phyloP scores from a whole-genome alignment of 1,139 yeast species.

The Pichia kudriavzevii region DNA sequence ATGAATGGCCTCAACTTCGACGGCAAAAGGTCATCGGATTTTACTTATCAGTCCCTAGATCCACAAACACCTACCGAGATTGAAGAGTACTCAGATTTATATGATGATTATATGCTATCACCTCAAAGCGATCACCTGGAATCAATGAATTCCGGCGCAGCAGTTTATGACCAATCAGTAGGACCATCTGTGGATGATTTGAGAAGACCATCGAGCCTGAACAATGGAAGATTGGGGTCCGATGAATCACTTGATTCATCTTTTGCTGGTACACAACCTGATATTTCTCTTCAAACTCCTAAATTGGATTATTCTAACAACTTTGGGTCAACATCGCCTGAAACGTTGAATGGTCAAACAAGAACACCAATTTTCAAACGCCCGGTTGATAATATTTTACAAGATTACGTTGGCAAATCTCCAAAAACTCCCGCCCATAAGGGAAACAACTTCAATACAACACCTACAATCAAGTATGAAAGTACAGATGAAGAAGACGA shows the following conservation, averaged over 20 bases:
- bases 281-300: slow-evolving; percentile 8
- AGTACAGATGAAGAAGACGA: background rate
- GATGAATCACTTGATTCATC: slow-evolving; percentile 14
- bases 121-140: slow-evolving; percentile 9
- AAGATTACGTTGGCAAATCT: no score
- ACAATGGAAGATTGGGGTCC: slow-evolving; percentile 5
- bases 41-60: slow-evolving; percentile 7
- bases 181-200: slow-evolving; percentile 7
- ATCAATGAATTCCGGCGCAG: slow-evolving; percentile 13
- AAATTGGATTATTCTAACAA: slow-evolving; percentile 1
- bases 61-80: slow-evolving; percentile 10
- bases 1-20: no score
- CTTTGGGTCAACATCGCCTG: slow-evolving; percentile 7
- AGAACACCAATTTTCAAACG: background rate
- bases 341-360: background rate
- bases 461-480: background rate
- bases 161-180: slow-evolving; percentile 12
- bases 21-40: no score
- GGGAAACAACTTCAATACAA: background rate
- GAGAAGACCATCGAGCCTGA: slow-evolving; percentile 1
- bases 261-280: slow-evolving; percentile 6
- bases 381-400: no score
- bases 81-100: slow-evolving; percentile 17
- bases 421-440: background rate
- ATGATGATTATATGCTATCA: slow-evolving; percentile 18